Evolutionary conservation across 2,329 filamentous ascomycete species (phyloP).

Genomic region (Pseudogymnoascus destructans): DNA sequence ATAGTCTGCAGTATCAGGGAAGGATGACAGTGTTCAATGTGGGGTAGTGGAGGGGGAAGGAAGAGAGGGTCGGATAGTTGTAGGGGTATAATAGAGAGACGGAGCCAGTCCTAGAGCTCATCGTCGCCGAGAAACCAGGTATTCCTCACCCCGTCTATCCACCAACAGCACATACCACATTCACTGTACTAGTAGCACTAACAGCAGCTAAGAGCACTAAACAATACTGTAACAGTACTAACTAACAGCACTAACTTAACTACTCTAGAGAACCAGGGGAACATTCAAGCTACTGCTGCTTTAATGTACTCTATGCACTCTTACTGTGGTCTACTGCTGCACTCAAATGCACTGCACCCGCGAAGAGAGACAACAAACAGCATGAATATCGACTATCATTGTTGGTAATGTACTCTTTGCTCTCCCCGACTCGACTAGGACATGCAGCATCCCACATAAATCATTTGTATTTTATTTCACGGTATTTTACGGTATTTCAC

Average conservation of each 20-base stretch:
- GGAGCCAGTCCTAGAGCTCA: neutral
- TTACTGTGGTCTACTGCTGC: neutral
- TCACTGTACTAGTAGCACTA: neutral
- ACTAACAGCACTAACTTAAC: neutral
- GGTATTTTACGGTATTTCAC: neutral
- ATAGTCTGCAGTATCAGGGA: neutral
- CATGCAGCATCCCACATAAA: neutral
- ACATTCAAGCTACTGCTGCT: neutral
- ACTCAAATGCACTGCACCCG: neutral
- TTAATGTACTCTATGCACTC: conserved; percentile 1
- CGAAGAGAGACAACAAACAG: neutral
- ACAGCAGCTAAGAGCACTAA: neutral
- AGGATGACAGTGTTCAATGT: neutral
- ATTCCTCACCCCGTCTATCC: neutral
- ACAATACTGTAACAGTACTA: neutral
- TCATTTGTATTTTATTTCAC: neutral
- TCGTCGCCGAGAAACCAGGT: neutral
- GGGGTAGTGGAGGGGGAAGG: neutral
- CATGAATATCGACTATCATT: neutral
- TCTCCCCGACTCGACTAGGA: neutral
- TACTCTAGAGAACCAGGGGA: neutral
- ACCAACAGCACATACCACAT: conserved; percentile 5
- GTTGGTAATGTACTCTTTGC: neutral
- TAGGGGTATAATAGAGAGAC: neutral
- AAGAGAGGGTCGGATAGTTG: neutral